phyloP scores from a whole-genome alignment of 495 filamentous ascomycete genomes.

The Xylaria sp. region DNA sequence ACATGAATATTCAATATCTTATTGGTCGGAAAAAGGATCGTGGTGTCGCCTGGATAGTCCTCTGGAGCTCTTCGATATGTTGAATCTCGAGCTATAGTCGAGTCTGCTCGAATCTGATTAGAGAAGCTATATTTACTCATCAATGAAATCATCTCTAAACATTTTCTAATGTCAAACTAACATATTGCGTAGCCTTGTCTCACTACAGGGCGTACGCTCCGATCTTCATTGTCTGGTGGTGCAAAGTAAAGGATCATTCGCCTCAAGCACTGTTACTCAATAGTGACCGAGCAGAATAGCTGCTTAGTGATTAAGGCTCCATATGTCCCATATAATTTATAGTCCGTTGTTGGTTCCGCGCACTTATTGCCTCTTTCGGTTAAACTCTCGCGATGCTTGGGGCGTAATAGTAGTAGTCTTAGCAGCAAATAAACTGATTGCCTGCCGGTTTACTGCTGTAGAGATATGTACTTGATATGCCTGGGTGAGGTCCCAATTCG shows the following conservation, averaged over 20 bases:
- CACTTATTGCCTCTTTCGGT: not conserved
- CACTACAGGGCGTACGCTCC: not conserved
- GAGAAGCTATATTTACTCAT: slow-evolving; percentile 21
- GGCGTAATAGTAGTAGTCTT: not conserved
- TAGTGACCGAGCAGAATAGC: not conserved
- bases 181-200: not conserved
- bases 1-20: slow-evolving; percentile 23
- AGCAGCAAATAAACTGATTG: not conserved
- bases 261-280: not conserved
- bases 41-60: slow-evolving; percentile 5
- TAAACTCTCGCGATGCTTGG: slow-evolving; percentile 8
- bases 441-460: slow-evolving; percentile 3
- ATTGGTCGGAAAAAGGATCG: slow-evolving; percentile 23
- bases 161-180: not conserved
- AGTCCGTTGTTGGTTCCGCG: not conserved
- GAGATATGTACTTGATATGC: not conserved
- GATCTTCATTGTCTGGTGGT: not conserved
- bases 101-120: slow-evolving; percentile 23
- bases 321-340: slow-evolving; percentile 3
- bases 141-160: slow-evolving; percentile 17
- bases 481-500: not conserved
- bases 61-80: slow-evolving; percentile 15
- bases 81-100: slow-evolving; percentile 22
- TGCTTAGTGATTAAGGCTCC: not conserved
- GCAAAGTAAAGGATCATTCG: not conserved